Base-by-base conservation (phyloP, 2,329 filamentous ascomycete genomes). In the Helotiales sp. region DNA sequence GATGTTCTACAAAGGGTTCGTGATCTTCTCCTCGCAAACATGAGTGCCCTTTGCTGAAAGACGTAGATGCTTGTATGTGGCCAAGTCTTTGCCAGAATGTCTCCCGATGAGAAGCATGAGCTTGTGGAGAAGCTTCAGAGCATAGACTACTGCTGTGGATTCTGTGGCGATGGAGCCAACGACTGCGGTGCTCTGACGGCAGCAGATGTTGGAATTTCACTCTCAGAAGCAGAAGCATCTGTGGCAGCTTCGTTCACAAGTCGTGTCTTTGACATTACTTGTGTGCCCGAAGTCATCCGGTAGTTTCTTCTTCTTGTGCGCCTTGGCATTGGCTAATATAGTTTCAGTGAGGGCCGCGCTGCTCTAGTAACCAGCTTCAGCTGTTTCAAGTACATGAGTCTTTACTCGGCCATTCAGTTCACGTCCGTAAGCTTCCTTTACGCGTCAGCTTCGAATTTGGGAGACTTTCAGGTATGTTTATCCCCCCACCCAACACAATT, bases 361-460 rank as follows among this genome's bases (percentile, higher is more conserved):
- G 93, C 96, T 37, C 85, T 99, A 37, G 94, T 98, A n/a, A 99
- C 96, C 13, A 97, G 93, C 79, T 99, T 99, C 82, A 96, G 93
- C 82, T 99, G 96, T 82, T 99, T 99, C 86, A 99, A 98, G 82
- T 99, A 97, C 81, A 99, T 99, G 96, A 96, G 92, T 74, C 81
- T 99, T 71, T 99, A 99, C 82, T 98, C 94, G 2, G 95, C 96
- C n/a, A 99, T 99, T 72, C 96, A 99, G 79, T 99, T 99, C 82
- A 97, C 93, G 7, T 93, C 93, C 0, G 96, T 99, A 76, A 97
- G 92, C 84, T 97, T 99, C 77, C 85, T 99, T 17, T 99, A 99
- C 79, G 92, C 93, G 6, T 93, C 90, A 7, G 96, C 92, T 11
- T 97, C 93, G 8, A 99, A 99, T 77, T 83, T 99, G 6, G 96